A percentile compares a stretch with the other conserved stretches of the same genome.
These are phyloP conservation scores for Stephania yunnanensis DNA, from an alignment of 164 flowering plant genomes.

Conservation along the genomic window DNA sequence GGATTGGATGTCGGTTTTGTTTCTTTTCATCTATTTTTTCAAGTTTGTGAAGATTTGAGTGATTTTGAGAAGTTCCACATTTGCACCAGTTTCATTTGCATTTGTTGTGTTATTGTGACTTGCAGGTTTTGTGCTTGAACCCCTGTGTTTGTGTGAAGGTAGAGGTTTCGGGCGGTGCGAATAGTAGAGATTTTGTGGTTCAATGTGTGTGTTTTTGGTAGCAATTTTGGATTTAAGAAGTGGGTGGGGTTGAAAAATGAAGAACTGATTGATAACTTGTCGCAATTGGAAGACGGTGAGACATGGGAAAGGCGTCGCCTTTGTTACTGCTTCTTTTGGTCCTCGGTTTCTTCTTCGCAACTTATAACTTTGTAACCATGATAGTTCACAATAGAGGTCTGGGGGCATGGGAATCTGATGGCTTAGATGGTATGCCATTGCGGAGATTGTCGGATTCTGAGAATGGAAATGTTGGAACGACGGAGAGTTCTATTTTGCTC, in stretches of 20 bases:
- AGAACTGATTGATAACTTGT: not conserved
- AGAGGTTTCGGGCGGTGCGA: not conserved
- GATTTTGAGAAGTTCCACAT: not conserved
- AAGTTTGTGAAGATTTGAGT: not conserved
- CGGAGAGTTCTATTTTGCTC: conserved; percentile 22
- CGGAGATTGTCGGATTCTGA: conserved; percentile 38
- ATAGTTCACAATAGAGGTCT: conserved; percentile 32
- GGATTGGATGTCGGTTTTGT: too few relatives aligned
- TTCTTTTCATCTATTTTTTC: not conserved
- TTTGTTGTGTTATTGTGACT: not conserved
- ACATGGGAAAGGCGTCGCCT: conserved; percentile 43
- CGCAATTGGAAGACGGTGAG: conserved; percentile 3
- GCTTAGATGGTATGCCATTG: conserved; percentile 10
- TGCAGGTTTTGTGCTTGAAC: not conserved
- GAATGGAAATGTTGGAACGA: conserved; percentile 23
- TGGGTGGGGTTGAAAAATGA: conserved; percentile 6
- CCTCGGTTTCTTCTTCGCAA: conserved; percentile 47
- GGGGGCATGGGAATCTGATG: conserved; percentile 14
- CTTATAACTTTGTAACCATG: conserved; percentile 52
- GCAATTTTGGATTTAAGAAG: not conserved
- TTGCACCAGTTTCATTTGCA: not conserved
- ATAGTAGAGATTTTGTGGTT: conserved; percentile 1
- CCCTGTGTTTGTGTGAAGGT: not conserved
- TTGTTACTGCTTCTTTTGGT: conserved; percentile 37
- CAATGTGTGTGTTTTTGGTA: conserved; percentile 3